Base-by-base conservation (phyloP, 2,329 filamentous ascomycete species). In the Zelopaecilomyces penicillatus region DNA sequence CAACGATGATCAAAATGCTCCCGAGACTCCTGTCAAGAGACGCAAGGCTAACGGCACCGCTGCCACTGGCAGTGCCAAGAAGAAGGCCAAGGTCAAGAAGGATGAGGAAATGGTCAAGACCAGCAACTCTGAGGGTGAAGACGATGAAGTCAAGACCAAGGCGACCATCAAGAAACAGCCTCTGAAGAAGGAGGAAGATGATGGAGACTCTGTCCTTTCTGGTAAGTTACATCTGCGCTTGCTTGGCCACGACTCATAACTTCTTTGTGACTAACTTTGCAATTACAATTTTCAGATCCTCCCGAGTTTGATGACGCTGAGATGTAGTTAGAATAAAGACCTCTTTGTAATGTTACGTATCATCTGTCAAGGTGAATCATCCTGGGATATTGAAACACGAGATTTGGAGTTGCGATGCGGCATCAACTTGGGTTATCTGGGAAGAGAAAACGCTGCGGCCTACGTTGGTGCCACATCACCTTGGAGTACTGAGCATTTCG, bases 71-170 rank as follows among this genome's bases (percentile, higher is more conserved):
- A 51, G 55, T 30, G 49, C 54, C 36, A 56, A 51, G 43, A 64
- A 64, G 51, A 57, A 55, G 51, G 36, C 50, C 30, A 60, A 52
- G 26, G 41, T 41, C 26, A 54, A 54, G 41, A 57, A 57, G 47
- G 56, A 58, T 39, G 53, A 54, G 7, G 54, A 59, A 19, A 19
- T 19, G 19, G 19, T 19, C 19, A 19, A 19, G 19, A 19, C 19
- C 19, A 19, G 19, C 19, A 19, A 19, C 19, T 19, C 19, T 19
- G 19, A 19, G 19, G 52, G 50, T 2, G 50, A 53, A 3, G 52
- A 54, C 9, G 47, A 51, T 2, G 51, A 56, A n/a, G 35, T 46
- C 27, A 50, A 49, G 7, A 6, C 40, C 38, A 43, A 49, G 45
- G 40, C 47, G 43, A 54, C 57, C 50, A 42, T 53, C 37, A 44